Base-by-base conservation (phyloP, 1,284 basidiomycete species). In the Ustilago tritici region DNA sequence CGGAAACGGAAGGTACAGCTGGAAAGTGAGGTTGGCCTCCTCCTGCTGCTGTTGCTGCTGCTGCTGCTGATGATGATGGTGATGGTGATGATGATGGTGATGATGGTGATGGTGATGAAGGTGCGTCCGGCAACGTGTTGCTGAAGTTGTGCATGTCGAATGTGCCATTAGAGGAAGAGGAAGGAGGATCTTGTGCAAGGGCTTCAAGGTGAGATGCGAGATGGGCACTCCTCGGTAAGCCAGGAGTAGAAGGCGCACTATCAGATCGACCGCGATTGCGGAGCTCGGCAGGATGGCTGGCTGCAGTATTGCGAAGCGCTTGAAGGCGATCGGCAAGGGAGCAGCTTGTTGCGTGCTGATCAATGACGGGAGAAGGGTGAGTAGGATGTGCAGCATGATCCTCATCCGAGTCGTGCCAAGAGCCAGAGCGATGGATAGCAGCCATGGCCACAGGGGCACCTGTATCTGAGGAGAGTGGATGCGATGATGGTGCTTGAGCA, bases 291-390 rank as follows among this genome's bases (percentile, higher is more conserved):
- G 74, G 69, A 57, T 76, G 69, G 35, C 35, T 71, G 6, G 66
- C 63, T 6, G 71, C 69, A 47, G 57, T 70, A 61, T 65, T 69
- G 19, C 72, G 65, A 14, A 78, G 62, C 19, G 72, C 69, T 47
- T 78, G 72, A 9, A 78, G 72, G 35, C 76, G 76, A 40, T 78
- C 69, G n/a, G 76, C 66, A 0, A 78, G 60, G 4, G 76, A 75
- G 56, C 62, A 69, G 28, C 63, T 56, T 3, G 65, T 58, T 2
- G 61, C 65, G 32, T 76, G 65, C 31, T 76, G 68, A 50, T 73
- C 70, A 40, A 77, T 64, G 19, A 76, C 56, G n/a, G 70, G 70
- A 19, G 63, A 68, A 4, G 66, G 66, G 40, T 77, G 70, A n/a
- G 75, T 77, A 36, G 66, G 70, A 36, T 77, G 70, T 19, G 49